phyloP scores from a whole-genome alignment of 495 filamentous ascomycete genomes.

The Lophiotrema nucula region DNA sequence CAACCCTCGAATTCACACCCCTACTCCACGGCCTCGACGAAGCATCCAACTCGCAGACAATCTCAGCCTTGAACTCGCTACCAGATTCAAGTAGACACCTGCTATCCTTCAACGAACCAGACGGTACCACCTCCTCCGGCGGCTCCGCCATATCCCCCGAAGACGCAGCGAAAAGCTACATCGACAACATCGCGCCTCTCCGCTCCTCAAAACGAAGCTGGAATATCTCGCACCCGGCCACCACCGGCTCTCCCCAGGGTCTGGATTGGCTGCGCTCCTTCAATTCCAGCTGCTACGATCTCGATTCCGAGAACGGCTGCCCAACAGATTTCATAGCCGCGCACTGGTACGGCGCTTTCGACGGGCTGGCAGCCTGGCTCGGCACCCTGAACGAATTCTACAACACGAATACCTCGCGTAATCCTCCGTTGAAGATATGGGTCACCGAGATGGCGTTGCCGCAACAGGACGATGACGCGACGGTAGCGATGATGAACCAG shows the following conservation, averaged over 20 bases:
- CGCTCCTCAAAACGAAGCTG: conserved; percentile 5
- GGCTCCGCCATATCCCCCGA: conserved; percentile 11
- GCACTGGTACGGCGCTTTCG: conserved; percentile 29
- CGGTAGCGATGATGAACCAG: conserved; percentile 23
- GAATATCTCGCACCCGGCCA: conserved; percentile 17
- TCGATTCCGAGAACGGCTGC: conserved; percentile 24
- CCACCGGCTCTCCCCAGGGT: conserved; percentile 16
- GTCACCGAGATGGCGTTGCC: conserved; percentile 29
- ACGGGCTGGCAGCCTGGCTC: conserved; percentile 22
- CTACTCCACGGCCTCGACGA: conserved; percentile 25
- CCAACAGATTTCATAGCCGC: conserved; percentile 29
- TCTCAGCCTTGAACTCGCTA: not conserved
- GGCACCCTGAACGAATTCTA: conserved; percentile 18
- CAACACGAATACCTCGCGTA: conserved; percentile 10
- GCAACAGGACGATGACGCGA: conserved; percentile 9
- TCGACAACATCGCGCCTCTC: conserved; percentile 22
- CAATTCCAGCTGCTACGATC: conserved; percentile 17
- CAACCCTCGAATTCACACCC: conserved; percentile 19
- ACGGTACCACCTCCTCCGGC: conserved; percentile 11
- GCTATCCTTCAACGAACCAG: conserved; percentile 28
- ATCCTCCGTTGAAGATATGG: conserved; percentile 20
- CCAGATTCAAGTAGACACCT: conserved; percentile 8
- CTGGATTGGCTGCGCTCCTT: conserved; percentile 21
- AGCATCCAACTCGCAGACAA: not conserved
- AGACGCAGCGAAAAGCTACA: conserved; percentile 21